Evolutionary conservation across 768 basidiomycete species (phyloP), one percentile per base, ranked within the genome.

Genomic region (Mycena leptocephala): DNA sequence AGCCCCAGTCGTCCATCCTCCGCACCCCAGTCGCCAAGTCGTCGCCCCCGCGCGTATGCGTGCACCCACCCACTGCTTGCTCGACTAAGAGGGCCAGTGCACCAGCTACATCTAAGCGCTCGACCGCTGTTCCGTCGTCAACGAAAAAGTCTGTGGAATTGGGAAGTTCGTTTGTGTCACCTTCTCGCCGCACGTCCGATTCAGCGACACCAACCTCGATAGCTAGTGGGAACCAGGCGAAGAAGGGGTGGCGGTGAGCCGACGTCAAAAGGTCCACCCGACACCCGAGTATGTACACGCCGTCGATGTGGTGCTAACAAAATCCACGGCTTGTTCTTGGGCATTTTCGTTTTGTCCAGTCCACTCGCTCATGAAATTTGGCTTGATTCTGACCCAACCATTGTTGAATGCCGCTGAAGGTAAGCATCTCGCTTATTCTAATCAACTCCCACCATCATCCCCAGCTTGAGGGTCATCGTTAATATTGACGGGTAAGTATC

Each of bases 201-300:
- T 41, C 32, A 10, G 33, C 59, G 22, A 56, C 56, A 26, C 24
- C 56, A 16, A 32, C 7, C n/a, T 14, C 8, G 30, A 18, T n/a
- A 14, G 3, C 56, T 13, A n/a, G n/a, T n/a, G 33, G 20, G n/a
- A 26, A 5, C 16, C 32, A 51, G 37, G 11, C 37, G 30, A 65
- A 39, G 33, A 70, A 66, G 56, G 70, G 75, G 39, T 71, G 75
- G 70, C 70, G 70, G 33, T 75, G 18, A n/a, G n/a, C n/a, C n/a
- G n/a, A n/a, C n/a, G n/a, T n/a, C n/a, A n/a, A n/a, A n/a, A n/a
- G n/a, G n/a, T n/a, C n/a, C n/a, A n/a, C n/a, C n/a, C n/a, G n/a
- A n/a, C n/a, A n/a, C n/a, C n/a, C n/a, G n/a, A n/a, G n/a, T n/a
- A n/a, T n/a, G n/a, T n/a, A n/a, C n/a, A n/a, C n/a, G n/a, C n/a